phyloP scores from a whole-genome alignment of 2,329 filamentous ascomycete genomes.

The Epichloe gansuensis region DNA sequence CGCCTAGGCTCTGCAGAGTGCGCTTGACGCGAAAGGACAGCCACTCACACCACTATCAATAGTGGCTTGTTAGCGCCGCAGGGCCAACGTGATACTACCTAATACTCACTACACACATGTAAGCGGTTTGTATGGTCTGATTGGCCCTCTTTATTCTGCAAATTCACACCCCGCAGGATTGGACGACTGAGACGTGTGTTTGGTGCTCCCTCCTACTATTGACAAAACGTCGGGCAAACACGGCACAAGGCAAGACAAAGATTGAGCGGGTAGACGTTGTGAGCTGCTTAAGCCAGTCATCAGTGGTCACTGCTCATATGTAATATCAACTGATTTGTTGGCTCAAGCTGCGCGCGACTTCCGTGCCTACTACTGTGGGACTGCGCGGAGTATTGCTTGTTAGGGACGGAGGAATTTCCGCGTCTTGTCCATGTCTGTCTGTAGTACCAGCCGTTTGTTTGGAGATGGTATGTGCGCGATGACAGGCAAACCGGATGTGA shows the following conservation, averaged over 20 bases:
- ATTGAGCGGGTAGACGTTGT: no score
- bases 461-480: no score
- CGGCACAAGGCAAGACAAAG: no score
- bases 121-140: not conserved
- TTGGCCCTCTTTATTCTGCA: not conserved
- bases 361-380: not conserved
- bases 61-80: not conserved
- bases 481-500: no score
- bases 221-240: no score
- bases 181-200: not conserved
- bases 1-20: not conserved
- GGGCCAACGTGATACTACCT: not conserved
- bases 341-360: not conserved
- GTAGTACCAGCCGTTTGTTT: no score
- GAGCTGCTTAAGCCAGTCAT: not conserved
- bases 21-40: conserved; percentile 1
- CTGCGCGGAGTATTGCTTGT: not conserved
- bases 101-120: not conserved
- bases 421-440: no score
- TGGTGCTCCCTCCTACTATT: no score
- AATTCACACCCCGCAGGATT: not conserved
- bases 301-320: no score
- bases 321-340: not conserved
- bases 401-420: not conserved
- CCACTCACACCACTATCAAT: not conserved